A percentile compares a stretch with the other conserved stretches of the same genome.
phyloP scores from a whole-genome alignment of 805 yeast species.

The Cyberlindnera saturnus region DNA sequence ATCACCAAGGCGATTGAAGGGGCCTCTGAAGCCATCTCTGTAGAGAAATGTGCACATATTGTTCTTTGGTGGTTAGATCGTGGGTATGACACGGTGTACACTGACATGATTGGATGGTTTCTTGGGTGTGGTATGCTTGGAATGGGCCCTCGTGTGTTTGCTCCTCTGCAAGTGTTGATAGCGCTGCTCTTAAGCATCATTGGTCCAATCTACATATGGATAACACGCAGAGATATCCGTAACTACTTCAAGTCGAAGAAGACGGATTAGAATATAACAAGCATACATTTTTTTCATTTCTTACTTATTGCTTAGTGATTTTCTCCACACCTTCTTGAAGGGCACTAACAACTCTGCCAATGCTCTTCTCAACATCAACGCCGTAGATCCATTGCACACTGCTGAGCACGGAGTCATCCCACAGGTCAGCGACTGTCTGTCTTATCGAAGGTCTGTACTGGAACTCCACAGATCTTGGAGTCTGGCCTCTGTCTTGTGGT shows the following conservation, averaged over 20 bases:
- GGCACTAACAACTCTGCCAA: slow-evolving; percentile 8
- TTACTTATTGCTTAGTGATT: neutral
- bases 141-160: slow-evolving; percentile 57
- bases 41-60: slow-evolving; percentile 57
- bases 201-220: slow-evolving; percentile 49
- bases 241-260: slow-evolving; percentile 37
- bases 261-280: neutral
- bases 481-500: slow-evolving; percentile 30
- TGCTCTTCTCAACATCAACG: slow-evolving; percentile 39
- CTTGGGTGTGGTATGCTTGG: slow-evolving; percentile 65
- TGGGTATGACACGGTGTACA: slow-evolving; percentile 71
- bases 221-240: slow-evolving; percentile 46
- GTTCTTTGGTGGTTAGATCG: slow-evolving; percentile 48
- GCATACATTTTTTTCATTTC: neutral
- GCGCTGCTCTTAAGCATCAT: slow-evolving; percentile 45
- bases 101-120: slow-evolving; percentile 84
- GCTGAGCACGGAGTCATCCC: slow-evolving; percentile 69
- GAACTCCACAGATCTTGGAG: slow-evolving; percentile 37
- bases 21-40: slow-evolving; percentile 62
- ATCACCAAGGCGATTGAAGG: slow-evolving; percentile 86
- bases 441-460: slow-evolving; percentile 39
- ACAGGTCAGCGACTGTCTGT: slow-evolving; percentile 69
- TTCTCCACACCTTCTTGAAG: slow-evolving; percentile 6
- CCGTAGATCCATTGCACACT: slow-evolving; percentile 60
- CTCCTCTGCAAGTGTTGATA: slow-evolving; percentile 43